These are phyloP conservation scores for Jaltomata sinuosa DNA, from an alignment of 257 asterid genomes.

Conservation along the genomic window DNA sequence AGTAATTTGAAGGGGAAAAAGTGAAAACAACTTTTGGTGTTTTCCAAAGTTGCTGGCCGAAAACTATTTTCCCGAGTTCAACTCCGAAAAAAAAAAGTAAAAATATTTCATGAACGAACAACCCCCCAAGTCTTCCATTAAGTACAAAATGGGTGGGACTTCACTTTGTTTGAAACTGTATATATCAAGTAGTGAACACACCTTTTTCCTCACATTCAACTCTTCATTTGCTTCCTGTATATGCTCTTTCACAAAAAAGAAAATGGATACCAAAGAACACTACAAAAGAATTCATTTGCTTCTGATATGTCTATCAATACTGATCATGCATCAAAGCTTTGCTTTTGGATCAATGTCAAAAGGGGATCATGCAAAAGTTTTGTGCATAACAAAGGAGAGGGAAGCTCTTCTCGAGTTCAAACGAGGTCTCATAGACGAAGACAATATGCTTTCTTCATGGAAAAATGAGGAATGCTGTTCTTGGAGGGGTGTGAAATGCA, in stretches of 20 bases:
- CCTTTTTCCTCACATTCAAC: not conserved
- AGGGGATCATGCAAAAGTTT: not conserved
- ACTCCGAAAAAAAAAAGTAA: too few species aligned
- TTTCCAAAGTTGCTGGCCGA: not conserved
- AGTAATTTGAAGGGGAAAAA: too few species aligned
- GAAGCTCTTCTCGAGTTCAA: not conserved
- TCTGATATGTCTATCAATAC: not conserved
- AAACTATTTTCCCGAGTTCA: too few species aligned
- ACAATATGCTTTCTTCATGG: not conserved
- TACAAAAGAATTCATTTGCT: not conserved
- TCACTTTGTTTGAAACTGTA: not conserved
- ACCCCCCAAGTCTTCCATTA: too few species aligned
- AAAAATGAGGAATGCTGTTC: not conserved
- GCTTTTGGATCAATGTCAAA: not conserved
- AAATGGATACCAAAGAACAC: not conserved
- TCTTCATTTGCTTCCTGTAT: not conserved
- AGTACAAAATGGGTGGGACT: not conserved
- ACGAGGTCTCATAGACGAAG: not conserved
- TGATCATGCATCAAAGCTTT: not conserved
- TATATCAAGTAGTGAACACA: not conserved
- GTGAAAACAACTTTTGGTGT: too few species aligned
- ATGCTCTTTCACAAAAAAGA: not conserved
- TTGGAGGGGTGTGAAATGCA: not conserved
- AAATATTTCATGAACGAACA: too few species aligned
- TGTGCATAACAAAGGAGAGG: not conserved